Evolutionary conservation across 495 filamentous ascomycete genomes (phyloP).

Genomic region (Penicillium robsamsonii): DNA sequence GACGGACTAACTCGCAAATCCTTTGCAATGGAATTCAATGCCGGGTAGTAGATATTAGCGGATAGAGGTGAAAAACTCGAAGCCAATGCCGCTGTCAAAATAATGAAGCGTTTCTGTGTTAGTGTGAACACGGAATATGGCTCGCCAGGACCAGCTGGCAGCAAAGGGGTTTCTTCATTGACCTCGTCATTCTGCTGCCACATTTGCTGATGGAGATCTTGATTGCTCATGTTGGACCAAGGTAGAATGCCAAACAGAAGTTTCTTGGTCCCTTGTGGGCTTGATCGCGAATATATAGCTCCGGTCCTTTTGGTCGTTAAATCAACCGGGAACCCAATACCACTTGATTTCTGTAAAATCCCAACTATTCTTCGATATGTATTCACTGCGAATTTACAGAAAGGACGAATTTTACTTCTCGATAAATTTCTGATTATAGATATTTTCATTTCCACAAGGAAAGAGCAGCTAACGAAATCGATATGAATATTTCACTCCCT

Average conservation of each 20-base stretch:
- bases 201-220: not conserved
- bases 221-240: not conserved
- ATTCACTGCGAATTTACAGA: not conserved
- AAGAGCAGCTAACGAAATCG: not conserved
- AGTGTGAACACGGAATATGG: slow-evolving; percentile 27
- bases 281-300: not conserved
- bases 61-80: slow-evolving; percentile 43
- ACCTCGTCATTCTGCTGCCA: not conserved
- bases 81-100: slow-evolving; percentile 31
- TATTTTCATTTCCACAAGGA: not conserved
- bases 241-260: not conserved
- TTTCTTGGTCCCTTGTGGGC: not conserved
- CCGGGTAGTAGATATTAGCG: slow-evolving; percentile 50
- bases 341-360: not conserved
- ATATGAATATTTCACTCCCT: not conserved
- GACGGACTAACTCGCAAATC: slow-evolving; percentile 38
- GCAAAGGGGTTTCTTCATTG: slow-evolving; percentile 24
- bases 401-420: not conserved
- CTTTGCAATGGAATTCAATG: slow-evolving; percentile 40
- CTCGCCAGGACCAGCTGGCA: not conserved
- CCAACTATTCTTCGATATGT: not conserved
- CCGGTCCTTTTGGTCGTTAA: not conserved
- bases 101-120: slow-evolving; percentile 27
- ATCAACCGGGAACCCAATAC: not conserved
- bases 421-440: not conserved